A percentile compares a stretch with the other conserved stretches of the same genome.
Evolutionary conservation across 768 basidiomycete species (phyloP).

Genomic region (Mycena galopus): DNA sequence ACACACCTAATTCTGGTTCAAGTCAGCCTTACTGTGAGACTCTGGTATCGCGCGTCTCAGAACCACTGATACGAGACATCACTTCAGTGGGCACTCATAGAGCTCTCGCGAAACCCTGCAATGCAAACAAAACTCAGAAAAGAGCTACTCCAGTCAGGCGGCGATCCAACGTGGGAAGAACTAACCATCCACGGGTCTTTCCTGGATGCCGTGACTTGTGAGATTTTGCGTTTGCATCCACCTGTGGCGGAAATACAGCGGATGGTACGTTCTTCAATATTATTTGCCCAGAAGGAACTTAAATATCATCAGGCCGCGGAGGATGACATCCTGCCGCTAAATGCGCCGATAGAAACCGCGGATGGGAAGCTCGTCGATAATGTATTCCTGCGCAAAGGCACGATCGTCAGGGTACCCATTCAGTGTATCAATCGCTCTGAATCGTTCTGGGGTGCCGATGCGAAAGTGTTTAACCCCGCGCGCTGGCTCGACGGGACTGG

Average conservation of each 20-base stretch:
- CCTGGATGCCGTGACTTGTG: slow-evolving; percentile 57
- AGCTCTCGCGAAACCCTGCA: slow-evolving; percentile 47
- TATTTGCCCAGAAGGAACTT: background rate
- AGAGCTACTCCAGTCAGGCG: slow-evolving; percentile 38
- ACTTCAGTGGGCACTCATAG: slow-evolving; percentile 51
- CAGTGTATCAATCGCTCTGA: slow-evolving; percentile 53
- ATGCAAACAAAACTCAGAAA: slow-evolving; percentile 48
- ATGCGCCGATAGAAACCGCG: slow-evolving; percentile 43
- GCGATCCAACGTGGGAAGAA: slow-evolving; percentile 26
- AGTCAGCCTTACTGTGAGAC: slow-evolving; percentile 26
- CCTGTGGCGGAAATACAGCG: slow-evolving; percentile 46
- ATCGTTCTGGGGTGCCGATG: slow-evolving; percentile 58
- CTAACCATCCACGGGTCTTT: slow-evolving; percentile 44
- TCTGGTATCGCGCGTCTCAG: background rate
- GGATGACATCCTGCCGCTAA: slow-evolving; percentile 56
- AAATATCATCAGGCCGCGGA: slow-evolving; percentile 45
- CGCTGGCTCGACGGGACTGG: slow-evolving; percentile 48
- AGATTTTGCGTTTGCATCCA: slow-evolving; percentile 54
- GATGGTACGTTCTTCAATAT: slow-evolving; percentile 38
- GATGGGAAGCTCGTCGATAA: slow-evolving; percentile 44
- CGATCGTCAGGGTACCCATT: slow-evolving; percentile 52
- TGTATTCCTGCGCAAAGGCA: slow-evolving; percentile 56
- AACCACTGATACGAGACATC: background rate
- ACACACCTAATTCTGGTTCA: background rate
- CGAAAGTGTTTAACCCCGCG: slow-evolving; percentile 56